phyloP scores from a whole-genome alignment of 768 basidiomycete genomes.

The Daedaleopsis sinensis region DNA sequence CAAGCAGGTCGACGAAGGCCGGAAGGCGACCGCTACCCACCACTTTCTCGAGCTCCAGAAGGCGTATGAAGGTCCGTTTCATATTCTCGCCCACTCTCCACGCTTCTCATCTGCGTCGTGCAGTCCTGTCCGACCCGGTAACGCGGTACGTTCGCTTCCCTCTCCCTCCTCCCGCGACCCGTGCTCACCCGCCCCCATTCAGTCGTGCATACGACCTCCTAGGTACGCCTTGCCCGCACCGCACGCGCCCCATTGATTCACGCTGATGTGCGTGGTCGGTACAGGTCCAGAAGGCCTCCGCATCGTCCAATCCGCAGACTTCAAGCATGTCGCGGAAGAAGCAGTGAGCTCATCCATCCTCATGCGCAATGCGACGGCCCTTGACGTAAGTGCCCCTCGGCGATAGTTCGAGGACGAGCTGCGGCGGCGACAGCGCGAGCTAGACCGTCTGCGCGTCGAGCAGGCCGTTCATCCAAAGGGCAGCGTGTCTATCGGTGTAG shows the following conservation, averaged over 20 bases:
- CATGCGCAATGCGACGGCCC: background rate
- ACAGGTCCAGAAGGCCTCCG: constrained; percentile 27
- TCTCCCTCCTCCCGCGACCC: constrained; percentile 5
- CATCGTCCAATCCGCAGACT: constrained; percentile 17
- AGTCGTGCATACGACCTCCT: constrained; percentile 78
- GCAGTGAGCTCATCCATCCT: constrained; percentile 8
- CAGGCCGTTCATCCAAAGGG: constrained; percentile 48
- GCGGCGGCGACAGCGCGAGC: constrained; percentile 40
- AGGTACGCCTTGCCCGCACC: constrained; percentile 42
- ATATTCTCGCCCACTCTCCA: background rate
- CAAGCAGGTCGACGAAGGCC: constrained; percentile 64
- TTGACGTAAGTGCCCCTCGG: constrained; percentile 13
- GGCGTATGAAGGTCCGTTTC: constrained; percentile 72
- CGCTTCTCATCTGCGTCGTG: constrained; percentile 4
- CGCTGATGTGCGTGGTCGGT: constrained; percentile 12
- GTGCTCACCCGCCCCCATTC: constrained; percentile 9
- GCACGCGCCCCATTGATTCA: background rate
- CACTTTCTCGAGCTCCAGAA: constrained; percentile 79
- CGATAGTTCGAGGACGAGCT: constrained; percentile 50
- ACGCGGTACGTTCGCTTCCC: constrained; percentile 49
- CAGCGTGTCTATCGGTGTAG: constrained; percentile 46
- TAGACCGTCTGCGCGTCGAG: constrained; percentile 42
- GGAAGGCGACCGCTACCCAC: constrained; percentile 60
- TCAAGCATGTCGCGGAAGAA: constrained; percentile 12
- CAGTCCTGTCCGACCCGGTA: constrained; percentile 72